Evolutionary conservation across 2,329 filamentous ascomycete species (phyloP), one percentile per base, ranked within the genome.

Genomic region (Niveomyces coronatus): DNA sequence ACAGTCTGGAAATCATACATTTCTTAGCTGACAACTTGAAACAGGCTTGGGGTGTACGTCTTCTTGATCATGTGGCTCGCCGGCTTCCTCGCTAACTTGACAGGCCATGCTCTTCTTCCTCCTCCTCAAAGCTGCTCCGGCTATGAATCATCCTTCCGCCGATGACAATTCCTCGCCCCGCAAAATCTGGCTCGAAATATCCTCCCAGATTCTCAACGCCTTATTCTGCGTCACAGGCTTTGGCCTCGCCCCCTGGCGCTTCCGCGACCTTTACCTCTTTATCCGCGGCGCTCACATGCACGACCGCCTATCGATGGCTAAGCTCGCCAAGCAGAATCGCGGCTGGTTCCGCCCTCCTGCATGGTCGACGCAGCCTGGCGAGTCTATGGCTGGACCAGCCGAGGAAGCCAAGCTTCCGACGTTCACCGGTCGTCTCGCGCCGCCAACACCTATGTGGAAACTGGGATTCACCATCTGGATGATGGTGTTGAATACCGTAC

Each of bases 201-300:
- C 29, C 45, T 35, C 31, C 19, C 31, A 38, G 32, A 40, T 40
- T 19, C 48, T 61, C 5, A 93, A 87, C 51, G 82, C 72, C 0
- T 71, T 94, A 1, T 94, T 94, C 68, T 91, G 85, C 58, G 79
- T 93, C 6, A 89, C 85, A 2, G 85, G 80, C 1, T 89, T 93
- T 47, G 86, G 86, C 0, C 68, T 91, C 10, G 79, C 83, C 2
- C 86, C 86, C 0, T 94, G 85, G 86, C 74, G 46, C 5, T 47
- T 47, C 31, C 46, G 46, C 24, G 46, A 48, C 13, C 26, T 46
- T 13, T 47, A 47, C 23, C 30, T 27, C 18, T 52, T 45, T 27
- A 35, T 45, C 15, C 45, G 44, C 3, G 48, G 45, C 31, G 43
- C 33, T 10, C 32, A 46, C 27, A 47, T 47, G 31, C 44, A 43